Evolutionary conservation across 2,329 filamentous ascomycete genomes (phyloP).

Genomic region (Parascedosporium putredinis): DNA sequence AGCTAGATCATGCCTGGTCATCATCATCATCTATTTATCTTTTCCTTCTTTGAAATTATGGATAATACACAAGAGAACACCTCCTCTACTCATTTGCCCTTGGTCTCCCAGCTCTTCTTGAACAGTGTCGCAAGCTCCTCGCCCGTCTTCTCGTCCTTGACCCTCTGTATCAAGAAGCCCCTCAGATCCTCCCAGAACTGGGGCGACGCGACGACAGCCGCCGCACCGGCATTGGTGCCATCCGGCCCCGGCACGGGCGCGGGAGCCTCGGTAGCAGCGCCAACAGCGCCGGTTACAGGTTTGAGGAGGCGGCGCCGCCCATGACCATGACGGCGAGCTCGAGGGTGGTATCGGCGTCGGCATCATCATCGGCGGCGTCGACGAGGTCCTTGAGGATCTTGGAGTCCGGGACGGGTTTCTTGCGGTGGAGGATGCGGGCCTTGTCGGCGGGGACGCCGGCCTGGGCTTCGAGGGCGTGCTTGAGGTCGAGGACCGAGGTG

Average conservation of each 20-base stretch:
- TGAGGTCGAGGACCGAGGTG: conserved; percentile 71
- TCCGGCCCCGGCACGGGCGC: conserved; percentile 41
- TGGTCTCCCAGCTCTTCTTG: conserved; percentile 55
- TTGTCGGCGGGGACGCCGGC: conserved; percentile 60
- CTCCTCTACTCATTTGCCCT: neutral
- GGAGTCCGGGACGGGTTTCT: conserved; percentile 71
- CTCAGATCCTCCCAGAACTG: conserved; percentile 82
- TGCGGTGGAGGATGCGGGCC: conserved; percentile 76
- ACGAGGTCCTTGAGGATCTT: conserved; percentile 70
- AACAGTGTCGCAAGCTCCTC: conserved; percentile 58
- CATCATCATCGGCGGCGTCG: conserved; percentile 41
- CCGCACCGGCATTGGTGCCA: conserved; percentile 29
- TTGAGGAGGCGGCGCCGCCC: conserved; percentile 49
- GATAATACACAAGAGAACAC: no score
- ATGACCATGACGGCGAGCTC: conserved; percentile 87
- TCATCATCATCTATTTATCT: no score
- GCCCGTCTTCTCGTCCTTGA: conserved; percentile 60
- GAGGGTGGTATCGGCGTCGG: conserved; percentile 41
- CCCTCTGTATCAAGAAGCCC: conserved; percentile 67
- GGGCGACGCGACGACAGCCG: conserved; percentile 48
- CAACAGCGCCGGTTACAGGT: conserved; percentile 20
- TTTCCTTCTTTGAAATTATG: no score
- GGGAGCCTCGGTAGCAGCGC: conserved; percentile 9
- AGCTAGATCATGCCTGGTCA: no score
- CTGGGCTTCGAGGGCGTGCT: conserved; percentile 54